phyloP scores from a whole-genome alignment of 805 yeast species.

The Candida ficus region DNA sequence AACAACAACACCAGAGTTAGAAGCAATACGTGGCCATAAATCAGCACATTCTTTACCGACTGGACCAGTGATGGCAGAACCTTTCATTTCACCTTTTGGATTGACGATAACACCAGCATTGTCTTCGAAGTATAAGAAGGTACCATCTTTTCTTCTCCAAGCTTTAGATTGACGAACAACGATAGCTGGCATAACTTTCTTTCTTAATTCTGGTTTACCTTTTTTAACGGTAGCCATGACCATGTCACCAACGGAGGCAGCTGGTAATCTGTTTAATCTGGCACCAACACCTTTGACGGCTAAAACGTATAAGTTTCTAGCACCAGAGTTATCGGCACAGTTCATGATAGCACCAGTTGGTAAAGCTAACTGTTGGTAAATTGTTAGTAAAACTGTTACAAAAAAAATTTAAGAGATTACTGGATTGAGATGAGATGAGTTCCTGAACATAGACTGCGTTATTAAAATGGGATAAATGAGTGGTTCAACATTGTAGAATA shows the following conservation, averaged over 20 bases:
- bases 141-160: slow-evolving; percentile 99
- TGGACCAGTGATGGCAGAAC: slow-evolving; percentile 99
- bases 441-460: no score
- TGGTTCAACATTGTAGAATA: no score
- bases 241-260: slow-evolving; percentile 99
- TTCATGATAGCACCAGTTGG: slow-evolving; percentile 99
- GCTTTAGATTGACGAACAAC: slow-evolving; percentile 99
- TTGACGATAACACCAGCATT: slow-evolving; percentile 99
- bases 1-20: slow-evolving; percentile 99
- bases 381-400: slow-evolving; percentile 12
- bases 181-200: slow-evolving; percentile 99
- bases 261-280: slow-evolving; percentile 99
- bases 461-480: no score
- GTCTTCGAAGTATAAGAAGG: slow-evolving; percentile 98
- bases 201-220: slow-evolving; percentile 99
- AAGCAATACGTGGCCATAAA: slow-evolving; percentile 99
- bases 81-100: slow-evolving; percentile 99
- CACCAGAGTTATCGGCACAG: slow-evolving; percentile 99
- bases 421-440: slow-evolving; percentile 3
- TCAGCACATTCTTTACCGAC: slow-evolving; percentile 99
- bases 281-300: slow-evolving; percentile 99
- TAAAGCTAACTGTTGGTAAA: slow-evolving; percentile 75
- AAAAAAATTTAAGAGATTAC: no score
- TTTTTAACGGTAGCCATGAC: slow-evolving; percentile 99
- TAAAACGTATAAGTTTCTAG: slow-evolving; percentile 96